Evolutionary conservation across 2,329 filamentous ascomycete genomes (phyloP).

Genomic region (Arthrobotrys entomopaga): DNA sequence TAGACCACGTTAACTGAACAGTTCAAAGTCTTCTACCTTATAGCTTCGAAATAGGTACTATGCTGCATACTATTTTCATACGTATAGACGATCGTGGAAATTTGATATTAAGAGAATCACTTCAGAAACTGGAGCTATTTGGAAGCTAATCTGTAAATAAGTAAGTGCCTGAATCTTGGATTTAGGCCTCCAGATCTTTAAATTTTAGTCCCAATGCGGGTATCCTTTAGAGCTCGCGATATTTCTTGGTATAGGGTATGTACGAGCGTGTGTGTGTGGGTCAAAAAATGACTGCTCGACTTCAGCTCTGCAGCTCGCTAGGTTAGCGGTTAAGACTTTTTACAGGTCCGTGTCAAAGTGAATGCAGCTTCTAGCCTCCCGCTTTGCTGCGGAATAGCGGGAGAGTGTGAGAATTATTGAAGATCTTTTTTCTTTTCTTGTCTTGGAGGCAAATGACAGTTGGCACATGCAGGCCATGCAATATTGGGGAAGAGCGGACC

Average conservation of each 20-base stretch:
- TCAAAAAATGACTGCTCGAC: constrained; percentile 38
- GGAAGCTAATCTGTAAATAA: background rate
- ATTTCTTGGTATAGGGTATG: too few relatives aligned
- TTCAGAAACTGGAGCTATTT: too few relatives aligned
- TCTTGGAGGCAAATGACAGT: constrained; percentile 44
- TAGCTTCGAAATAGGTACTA: constrained; percentile 7
- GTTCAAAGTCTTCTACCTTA: background rate
- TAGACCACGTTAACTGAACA: background rate
- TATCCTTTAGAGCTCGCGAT: too few relatives aligned
- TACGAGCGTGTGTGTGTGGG: constrained; percentile 11
- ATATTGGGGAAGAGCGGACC: constrained; percentile 53
- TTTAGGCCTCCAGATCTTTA: background rate
- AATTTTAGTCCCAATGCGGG: constrained; percentile 1
- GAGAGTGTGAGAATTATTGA: constrained; percentile 11
- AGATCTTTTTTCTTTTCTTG: constrained; percentile 14
- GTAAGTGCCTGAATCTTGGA: background rate
- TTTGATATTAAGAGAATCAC: constrained; percentile 1
- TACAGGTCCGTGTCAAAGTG: constrained; percentile 22
- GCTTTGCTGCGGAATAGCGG: constrained; percentile 41
- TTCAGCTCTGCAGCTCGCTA: constrained; percentile 52
- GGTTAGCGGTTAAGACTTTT: constrained; percentile 12
- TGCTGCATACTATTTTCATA: constrained; percentile 8
- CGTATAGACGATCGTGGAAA: background rate
- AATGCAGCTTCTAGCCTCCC: constrained; percentile 32
- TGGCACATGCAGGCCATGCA: constrained; percentile 45